Evolutionary conservation across 768 basidiomycete genomes (phyloP), one percentile per base, ranked within the genome.

Genomic region (Suillus plorans): DNA sequence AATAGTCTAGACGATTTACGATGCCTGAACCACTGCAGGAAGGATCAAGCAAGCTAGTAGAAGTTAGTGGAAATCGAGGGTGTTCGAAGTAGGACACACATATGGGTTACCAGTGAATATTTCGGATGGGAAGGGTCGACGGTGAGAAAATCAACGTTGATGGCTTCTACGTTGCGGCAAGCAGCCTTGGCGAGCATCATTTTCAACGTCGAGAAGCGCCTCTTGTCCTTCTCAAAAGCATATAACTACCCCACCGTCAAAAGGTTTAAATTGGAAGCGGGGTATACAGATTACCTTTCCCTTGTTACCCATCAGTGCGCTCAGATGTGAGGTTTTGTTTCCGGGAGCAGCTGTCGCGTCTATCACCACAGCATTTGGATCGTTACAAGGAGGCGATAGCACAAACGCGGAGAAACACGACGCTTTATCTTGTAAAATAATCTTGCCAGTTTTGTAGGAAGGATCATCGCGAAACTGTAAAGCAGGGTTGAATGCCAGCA

Each of bases 321-420:
- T 91, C 28, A 99, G 77, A 76, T 97, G 94, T 9, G 95, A 91
- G 2, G 97, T 99, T 79, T 99, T 99, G 79, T 99, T 99, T 0
- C 97, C 97, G 0, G 97, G 97, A 1, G 97, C 97, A 47, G 95
- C 91, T 13, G 95, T 99, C 14, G 94, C 95, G 76, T 99, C 97
- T 47, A 98, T 91, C 37, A 95, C 92, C 56, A 84, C 80, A 62
- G 79, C 76, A 49, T 81, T 74, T 1, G 72, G 66, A 25, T 85
- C 80, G 22, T 72, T 74, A 2, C 80, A 77, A 13, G 89, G 90
- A 50, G 93, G 91, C 25, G 87, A 84, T n/a, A 99, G 86, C 7
- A 98, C 85, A 64, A 88, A 80, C 0, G 97, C 94, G 20, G 97
- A 94, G 75, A 99, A 95, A 77, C 97, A 99, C 63, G 95, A 97